A percentile compares a stretch with the other conserved stretches of the same genome.
phyloP scores from a whole-genome alignment of 257 asterid species.

The Solanum sitiens region DNA sequence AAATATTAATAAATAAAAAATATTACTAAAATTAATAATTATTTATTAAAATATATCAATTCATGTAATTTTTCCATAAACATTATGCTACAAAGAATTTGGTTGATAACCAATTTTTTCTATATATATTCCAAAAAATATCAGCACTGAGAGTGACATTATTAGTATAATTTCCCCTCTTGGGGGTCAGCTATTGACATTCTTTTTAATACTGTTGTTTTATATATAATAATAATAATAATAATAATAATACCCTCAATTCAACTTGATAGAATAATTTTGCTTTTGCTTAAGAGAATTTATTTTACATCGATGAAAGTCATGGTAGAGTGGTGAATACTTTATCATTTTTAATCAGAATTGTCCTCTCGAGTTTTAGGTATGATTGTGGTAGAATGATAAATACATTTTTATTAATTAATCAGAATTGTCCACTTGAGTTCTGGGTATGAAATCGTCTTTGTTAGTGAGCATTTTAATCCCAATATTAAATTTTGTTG shows the following conservation, averaged over 20 bases:
- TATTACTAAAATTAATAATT: no score
- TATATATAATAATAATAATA: background rate
- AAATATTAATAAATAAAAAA: no score
- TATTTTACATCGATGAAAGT: background rate
- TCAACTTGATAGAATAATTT: background rate
- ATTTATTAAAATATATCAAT: no score
- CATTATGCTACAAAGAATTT: background rate
- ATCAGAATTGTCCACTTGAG: background rate
- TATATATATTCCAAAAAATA: background rate
- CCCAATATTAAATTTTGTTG: no score
- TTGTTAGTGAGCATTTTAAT: no score
- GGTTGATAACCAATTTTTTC: background rate
- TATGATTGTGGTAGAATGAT: no score
- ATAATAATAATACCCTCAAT: background rate
- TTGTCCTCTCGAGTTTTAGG: background rate
- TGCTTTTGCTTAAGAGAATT: background rate
- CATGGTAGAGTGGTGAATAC: no score
- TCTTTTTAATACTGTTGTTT: background rate
- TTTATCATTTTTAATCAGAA: no score
- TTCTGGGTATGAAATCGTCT: no score
- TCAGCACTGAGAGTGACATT: background rate
- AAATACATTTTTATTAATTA: no score
- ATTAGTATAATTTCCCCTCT: background rate
- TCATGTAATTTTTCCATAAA: no score
- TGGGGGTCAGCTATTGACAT: background rate